A percentile compares a stretch with the other conserved stretches of the same genome.
Conservation (phyloP, 768 basidiomycete species). For the Mycena filopes region DNA sequence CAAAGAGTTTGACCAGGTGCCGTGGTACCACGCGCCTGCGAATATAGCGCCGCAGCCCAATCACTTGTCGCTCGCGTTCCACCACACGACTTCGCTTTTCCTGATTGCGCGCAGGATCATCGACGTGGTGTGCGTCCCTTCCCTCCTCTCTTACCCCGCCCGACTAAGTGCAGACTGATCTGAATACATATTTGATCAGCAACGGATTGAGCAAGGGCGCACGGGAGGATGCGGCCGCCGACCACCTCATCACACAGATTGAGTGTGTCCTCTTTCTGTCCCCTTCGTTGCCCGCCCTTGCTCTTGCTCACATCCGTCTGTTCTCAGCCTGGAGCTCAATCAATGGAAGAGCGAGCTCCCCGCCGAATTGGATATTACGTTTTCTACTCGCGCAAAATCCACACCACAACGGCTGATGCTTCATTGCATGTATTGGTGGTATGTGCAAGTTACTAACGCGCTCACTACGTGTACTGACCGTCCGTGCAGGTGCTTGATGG, state of each 20-base stretch:
- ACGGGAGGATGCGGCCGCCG: constrained; percentile 6
- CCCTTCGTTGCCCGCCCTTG: no score
- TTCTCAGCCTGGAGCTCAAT: constrained; percentile 31
- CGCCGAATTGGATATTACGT: constrained; percentile 43
- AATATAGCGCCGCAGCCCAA: constrained; percentile 39
- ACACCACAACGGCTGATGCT: constrained; percentile 46
- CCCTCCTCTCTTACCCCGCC: background rate
- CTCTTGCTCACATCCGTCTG: constrained; percentile 17
- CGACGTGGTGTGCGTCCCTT: constrained; percentile 44
- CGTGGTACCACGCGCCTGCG: constrained; percentile 44
- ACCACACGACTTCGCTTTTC: constrained; percentile 44
- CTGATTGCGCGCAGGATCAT: constrained; percentile 45
- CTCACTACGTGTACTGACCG: no score
- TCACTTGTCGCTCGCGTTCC: constrained; percentile 41
- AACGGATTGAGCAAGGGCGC: constrained; percentile 4
- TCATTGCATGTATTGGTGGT: constrained; percentile 49
- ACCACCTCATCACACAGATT: constrained; percentile 32
- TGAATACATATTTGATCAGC: background rate
- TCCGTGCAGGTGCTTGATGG: no score
- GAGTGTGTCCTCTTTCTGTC: constrained; percentile 31
- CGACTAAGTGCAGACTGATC: background rate
- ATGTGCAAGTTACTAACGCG: no score
- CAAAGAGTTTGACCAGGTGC: constrained; percentile 43
- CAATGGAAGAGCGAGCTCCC: constrained; percentile 40
- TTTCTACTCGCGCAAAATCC: constrained; percentile 35